Conservation (phyloP, 805 yeast species). For the Wickerhamiella parazyma region DNA sequence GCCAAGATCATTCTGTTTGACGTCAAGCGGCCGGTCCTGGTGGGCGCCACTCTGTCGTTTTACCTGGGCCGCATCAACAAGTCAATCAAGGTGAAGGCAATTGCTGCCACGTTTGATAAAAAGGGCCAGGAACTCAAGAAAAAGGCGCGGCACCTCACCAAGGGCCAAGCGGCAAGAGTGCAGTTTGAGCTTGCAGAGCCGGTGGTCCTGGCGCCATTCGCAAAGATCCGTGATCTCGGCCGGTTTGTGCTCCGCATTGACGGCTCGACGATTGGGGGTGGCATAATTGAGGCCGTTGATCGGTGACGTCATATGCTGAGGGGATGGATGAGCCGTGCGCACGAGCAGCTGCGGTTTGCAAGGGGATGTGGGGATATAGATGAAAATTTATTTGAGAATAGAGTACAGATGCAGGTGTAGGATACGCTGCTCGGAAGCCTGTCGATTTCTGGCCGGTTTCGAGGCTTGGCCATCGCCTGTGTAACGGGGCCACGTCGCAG, state of each 20-base stretch:
- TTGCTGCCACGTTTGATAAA: slow-evolving; percentile 27
- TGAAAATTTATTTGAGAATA: too few species aligned
- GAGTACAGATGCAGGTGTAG: too few species aligned
- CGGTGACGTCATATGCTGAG: not conserved
- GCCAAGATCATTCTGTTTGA: slow-evolving; percentile 55
- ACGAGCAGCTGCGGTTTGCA: too few species aligned
- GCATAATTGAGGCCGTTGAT: slow-evolving; percentile 28
- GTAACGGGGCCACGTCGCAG: too few species aligned
- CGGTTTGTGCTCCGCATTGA: slow-evolving; percentile 57
- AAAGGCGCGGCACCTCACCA: slow-evolving; percentile 45
- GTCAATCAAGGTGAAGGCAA: slow-evolving; percentile 50
- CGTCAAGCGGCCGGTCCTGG: slow-evolving; percentile 53
- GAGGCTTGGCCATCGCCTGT: too few species aligned
- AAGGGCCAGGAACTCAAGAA: slow-evolving; percentile 24
- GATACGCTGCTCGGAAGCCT: too few species aligned
- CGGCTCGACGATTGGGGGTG: slow-evolving; percentile 59
- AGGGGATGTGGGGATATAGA: too few species aligned
- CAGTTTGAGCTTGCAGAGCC: slow-evolving; percentile 37
- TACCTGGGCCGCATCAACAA: slow-evolving; percentile 64
- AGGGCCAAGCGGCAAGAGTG: slow-evolving; percentile 47
- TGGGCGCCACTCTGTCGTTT: slow-evolving; percentile 65
- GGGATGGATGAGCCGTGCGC: too few species aligned
- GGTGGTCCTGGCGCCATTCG: slow-evolving; percentile 40
- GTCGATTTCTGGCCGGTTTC: too few species aligned
- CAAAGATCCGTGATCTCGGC: slow-evolving; percentile 41